Base-by-base conservation (phyloP, 1,139 yeast genomes). In the Eremothecium gossypii region DNA sequence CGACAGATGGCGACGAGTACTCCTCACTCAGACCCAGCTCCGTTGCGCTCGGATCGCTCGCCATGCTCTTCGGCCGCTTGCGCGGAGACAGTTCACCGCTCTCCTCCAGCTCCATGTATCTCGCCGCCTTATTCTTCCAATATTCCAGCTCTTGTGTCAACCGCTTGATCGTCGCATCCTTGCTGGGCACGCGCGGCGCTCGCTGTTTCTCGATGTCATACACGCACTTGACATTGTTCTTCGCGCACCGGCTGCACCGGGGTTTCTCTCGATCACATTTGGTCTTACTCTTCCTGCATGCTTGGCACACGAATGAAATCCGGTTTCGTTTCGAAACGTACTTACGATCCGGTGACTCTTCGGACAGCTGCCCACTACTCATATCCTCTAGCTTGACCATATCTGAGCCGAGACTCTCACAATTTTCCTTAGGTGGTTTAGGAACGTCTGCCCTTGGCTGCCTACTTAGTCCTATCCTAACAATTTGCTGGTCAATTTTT, bases 251-350 rank as follows among this genome's bases (percentile, higher is more conserved):
- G 5, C 52, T 41, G 43, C 66, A 61, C 10, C 47, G 38, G 10
- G 63, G 62, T 41, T 59, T 61, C 33, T 49, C 54, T 35, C 57
- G 52, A 42, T 61, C 64, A 44, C 66, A 61, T 43, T 56, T 60
- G 1, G 63, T 57, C 43, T 58, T 57, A 1, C 60, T 52, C 36
- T 50, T 51, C 41, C 64, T 46, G 41, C 65, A 61, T 1, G 53
- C 52, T 39, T 57, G 54, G 41, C 65, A 61, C 10, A 60, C 64
- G 42, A 52, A 61, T 0, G 64, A 61, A 2, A 61, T 41, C 37
- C 63, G 50, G 36, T 60, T 54, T 35, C 65, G 48, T 36, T 50
- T 57, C 3, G 38, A 27, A 2, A 28, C 33, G 17, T 26, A 20
- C 10, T 32, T 26, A 9, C 30, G 11, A 10, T 41, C 33, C 27